These are phyloP conservation scores for Candida piceae DNA, from an alignment of 805 yeast species.

Conservation along the genomic window DNA sequence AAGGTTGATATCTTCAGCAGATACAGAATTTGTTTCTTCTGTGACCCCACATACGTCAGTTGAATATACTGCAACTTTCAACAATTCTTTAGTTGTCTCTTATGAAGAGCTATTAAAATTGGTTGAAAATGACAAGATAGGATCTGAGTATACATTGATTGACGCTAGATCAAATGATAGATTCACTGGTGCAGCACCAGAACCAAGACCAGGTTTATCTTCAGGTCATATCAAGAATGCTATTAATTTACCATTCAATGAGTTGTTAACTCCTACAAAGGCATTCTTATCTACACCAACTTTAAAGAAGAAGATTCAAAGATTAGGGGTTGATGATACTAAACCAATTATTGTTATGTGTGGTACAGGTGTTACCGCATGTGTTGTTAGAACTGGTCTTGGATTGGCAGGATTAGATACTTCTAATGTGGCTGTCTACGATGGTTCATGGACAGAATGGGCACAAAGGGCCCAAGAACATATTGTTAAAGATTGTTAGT, in stretches of 20 bases:
- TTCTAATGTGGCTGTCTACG: slow-evolving; percentile 56
- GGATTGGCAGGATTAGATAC: slow-evolving; percentile 45
- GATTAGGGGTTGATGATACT: slow-evolving; percentile 33
- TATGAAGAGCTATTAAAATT: slow-evolving; percentile 64
- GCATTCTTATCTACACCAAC: slow-evolving; percentile 44
- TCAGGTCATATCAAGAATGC: slow-evolving; percentile 90
- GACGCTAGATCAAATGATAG: slow-evolving; percentile 82
- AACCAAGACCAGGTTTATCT: slow-evolving; percentile 82
- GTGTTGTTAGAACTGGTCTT: slow-evolving; percentile 73
- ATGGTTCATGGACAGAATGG: slow-evolving; percentile 91
- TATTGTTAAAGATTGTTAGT: slow-evolving; percentile 38
- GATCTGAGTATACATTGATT: slow-evolving; percentile 46
- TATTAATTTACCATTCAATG: slow-evolving; percentile 66
- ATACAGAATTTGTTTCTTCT: slow-evolving; percentile 13
- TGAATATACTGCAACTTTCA: slow-evolving; percentile 34
- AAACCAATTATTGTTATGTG: slow-evolving; percentile 84
- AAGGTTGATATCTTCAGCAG: no score
- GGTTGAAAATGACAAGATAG: slow-evolving; percentile 43
- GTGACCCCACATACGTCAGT: slow-evolving; percentile 23
- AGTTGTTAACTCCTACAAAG: slow-evolving; percentile 47
- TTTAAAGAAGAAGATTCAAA: slow-evolving; percentile 42
- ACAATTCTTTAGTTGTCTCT: slow-evolving; percentile 48
- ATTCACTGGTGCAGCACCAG: slow-evolving; percentile 76
- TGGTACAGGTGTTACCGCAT: slow-evolving; percentile 96
- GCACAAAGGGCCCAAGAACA: slow-evolving; percentile 65